A percentile compares a stretch with the other conserved stretches of the same genome.
phyloP scores from a whole-genome alignment of 2,329 filamentous ascomycete species.

The Botryosphaeria dothidea region DNA sequence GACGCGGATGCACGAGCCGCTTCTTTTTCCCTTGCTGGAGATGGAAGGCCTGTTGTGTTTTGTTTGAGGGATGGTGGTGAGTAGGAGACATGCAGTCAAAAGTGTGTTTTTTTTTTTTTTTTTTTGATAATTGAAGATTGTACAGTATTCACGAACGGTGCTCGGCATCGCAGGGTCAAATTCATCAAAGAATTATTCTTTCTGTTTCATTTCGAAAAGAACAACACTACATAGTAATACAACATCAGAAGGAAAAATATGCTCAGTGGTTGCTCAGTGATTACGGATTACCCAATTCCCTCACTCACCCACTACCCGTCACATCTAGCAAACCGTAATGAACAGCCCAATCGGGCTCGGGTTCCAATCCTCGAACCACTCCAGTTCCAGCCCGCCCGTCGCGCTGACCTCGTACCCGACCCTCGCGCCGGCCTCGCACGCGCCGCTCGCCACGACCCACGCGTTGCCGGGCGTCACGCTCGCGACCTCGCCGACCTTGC shows the following conservation, averaged over 20 bases:
- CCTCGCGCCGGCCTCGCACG: slow-evolving; percentile 55
- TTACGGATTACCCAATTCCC: background rate
- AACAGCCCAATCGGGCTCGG: slow-evolving; percentile 44
- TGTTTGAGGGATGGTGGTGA: too few species aligned
- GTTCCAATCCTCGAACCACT: slow-evolving; percentile 68
- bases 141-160: too few species aligned
- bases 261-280: background rate
- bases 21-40: too few species aligned
- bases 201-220: background rate
- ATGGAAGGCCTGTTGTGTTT: too few species aligned
- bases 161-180: too few species aligned
- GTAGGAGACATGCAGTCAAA: too few species aligned
- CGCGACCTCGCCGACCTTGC: slow-evolving; percentile 27
- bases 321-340: slow-evolving; percentile 21
- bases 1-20: too few species aligned
- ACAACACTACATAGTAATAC: background rate
- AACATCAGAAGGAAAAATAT: background rate
- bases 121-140: too few species aligned
- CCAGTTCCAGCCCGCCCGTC: slow-evolving; percentile 52
- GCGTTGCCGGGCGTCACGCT: slow-evolving; percentile 55
- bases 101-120: too few species aligned
- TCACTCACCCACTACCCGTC: background rate
- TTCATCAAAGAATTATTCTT: too few species aligned
- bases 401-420: slow-evolving; percentile 56
- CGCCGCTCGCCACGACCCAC: slow-evolving; percentile 55